phyloP scores from a whole-genome alignment of 148 eudicot species.

The Rhododendron ferrugineum region DNA sequence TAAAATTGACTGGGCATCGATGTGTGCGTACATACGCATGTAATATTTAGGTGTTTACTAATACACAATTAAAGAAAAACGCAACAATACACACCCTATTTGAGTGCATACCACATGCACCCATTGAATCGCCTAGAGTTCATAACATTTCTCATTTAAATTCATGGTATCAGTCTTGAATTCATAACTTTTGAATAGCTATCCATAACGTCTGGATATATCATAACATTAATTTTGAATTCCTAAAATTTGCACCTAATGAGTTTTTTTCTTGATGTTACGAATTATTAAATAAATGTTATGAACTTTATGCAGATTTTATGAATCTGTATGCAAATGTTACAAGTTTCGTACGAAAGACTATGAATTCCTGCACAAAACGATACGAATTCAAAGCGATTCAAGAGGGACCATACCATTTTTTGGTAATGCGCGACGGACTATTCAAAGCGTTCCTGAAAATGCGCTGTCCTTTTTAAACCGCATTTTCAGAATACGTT shows the following conservation, averaged over 20 bases:
- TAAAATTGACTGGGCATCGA: neutral
- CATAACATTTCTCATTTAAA: neutral
- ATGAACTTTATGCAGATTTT: neutral
- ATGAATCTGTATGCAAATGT: neutral
- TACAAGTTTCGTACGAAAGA: neutral
- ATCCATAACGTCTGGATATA: neutral
- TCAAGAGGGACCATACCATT: neutral
- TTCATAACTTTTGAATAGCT: neutral
- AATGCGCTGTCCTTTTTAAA: too few relatives aligned
- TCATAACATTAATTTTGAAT: neutral
- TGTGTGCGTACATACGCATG: neutral
- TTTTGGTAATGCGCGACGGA: too few relatives aligned
- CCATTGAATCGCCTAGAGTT: neutral
- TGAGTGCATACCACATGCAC: neutral
- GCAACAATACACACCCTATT: neutral
- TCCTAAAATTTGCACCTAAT: neutral
- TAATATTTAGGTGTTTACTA: neutral
- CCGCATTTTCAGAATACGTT: too few relatives aligned
- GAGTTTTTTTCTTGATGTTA: neutral
- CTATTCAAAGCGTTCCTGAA: too few relatives aligned
- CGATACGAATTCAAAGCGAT: neutral
- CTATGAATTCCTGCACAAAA: neutral
- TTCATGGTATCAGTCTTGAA: neutral
- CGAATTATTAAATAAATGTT: too few relatives aligned
- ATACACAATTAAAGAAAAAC: neutral